Evolutionary conservation across 352 stramenopile species (phyloP), one percentile per base, ranked within the genome.

Genomic region (Phytopythium ostracodes): DNA sequence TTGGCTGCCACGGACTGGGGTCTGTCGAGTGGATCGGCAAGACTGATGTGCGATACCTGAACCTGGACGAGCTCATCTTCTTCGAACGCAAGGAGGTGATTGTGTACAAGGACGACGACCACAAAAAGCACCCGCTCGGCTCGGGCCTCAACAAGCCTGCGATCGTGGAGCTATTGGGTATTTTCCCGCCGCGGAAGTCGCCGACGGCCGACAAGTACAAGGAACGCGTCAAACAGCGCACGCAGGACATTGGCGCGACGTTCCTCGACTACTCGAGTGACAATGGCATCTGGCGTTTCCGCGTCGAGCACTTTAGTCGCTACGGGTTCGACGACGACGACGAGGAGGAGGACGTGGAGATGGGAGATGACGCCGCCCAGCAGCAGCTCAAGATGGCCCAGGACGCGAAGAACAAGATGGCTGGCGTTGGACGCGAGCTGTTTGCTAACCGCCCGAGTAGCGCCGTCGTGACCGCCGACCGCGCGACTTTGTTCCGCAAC

Each of bases 71-170:
- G 24, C 70, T 95, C 9, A 72, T 95, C 18, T 72, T 81, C 25
- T 92, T 95, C 47, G 81, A 92, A 67, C 88, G 85, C 71, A 92
- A 92, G 55, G 86, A 93, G 56, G 86, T 95, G 15, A 84, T 93
- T 59, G 86, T 95, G 35, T 95, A 90, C 70, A 87, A 84, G 63
- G 84, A 93, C 44, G 79, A 89, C 59, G 84, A 92, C 56, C 75
- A 88, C 61, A 93, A 89, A 67, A 95, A 95, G 61, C 84, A 93
- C 58, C 71, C 76, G 54, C 71, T 88, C 1, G 86, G 86, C 24
- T 84, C 76, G 35, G 84, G 83, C 31, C 58, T 95, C 24, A 95
- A 95, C 71, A 79, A 81, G 27, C 86, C 86, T 6, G 86, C 86
- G 31, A 75, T 93, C 58, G 83, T 95, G 12, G 86, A 94, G 65